Percentiles rank a stretch among this genome's conserved stretches.
phyloP scores from a whole-genome alignment of 2,329 filamentous ascomycete species.

The Fulvia fulva region DNA sequence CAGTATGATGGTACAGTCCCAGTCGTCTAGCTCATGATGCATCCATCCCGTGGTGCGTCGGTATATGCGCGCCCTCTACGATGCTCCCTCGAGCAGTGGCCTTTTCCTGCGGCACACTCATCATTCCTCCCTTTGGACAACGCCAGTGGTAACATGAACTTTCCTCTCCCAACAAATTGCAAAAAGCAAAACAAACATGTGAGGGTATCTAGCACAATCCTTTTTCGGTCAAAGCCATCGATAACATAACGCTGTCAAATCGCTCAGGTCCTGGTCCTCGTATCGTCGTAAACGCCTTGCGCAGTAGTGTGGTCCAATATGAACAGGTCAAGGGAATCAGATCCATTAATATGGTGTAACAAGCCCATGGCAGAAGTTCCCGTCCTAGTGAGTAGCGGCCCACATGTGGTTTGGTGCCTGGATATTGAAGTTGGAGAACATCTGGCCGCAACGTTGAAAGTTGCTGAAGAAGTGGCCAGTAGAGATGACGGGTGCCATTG shows the following conservation, averaged over 20 bases:
- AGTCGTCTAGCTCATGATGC: conserved; percentile 15
- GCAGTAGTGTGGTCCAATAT: conserved; percentile 9
- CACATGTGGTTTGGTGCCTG: conserved; percentile 20
- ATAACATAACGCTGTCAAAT: conserved; percentile 15
- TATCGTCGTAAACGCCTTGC: conserved; percentile 16
- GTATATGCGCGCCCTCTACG: conserved; percentile 7
- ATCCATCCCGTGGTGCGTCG: conserved; percentile 6
- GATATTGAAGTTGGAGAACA: conserved; percentile 26
- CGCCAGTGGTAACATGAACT: conserved; percentile 7
- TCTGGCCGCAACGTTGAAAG: conserved; percentile 26
- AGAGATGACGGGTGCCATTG: conserved; percentile 16
- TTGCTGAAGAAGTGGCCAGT: conserved; percentile 20
- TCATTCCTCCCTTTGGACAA: neutral
- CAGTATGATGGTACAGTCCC: conserved; percentile 13
- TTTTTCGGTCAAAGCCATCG: conserved; percentile 1
- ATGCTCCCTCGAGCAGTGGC: conserved; percentile 14
- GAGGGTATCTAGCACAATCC: conserved; percentile 25
- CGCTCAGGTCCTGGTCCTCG: conserved; percentile 11
- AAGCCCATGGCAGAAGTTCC: conserved; percentile 1
- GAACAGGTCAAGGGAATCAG: conserved; percentile 10
- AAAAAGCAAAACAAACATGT: conserved; percentile 13
- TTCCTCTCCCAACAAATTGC: conserved; percentile 7
- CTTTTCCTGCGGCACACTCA: conserved; percentile 13
- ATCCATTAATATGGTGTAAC: conserved; percentile 1
- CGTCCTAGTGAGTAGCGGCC: conserved; percentile 17